These are phyloP conservation scores for Hysterium pulicare DNA, from an alignment of 2,329 filamentous ascomycete genomes.

Conservation along the genomic window DNA sequence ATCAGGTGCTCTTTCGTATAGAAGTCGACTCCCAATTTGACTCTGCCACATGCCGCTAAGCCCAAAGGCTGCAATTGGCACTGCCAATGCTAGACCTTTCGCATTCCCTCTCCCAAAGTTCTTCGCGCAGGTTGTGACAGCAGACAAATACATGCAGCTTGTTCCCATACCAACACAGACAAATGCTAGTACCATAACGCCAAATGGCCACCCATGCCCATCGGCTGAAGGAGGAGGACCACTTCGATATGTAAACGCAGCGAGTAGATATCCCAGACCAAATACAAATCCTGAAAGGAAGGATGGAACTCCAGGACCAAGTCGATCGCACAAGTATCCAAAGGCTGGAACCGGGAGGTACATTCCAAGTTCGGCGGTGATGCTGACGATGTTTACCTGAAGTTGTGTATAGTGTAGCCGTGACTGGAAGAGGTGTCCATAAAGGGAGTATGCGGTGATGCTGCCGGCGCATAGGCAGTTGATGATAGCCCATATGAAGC, in stretches of 20 bases:
- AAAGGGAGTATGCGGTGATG: slow-evolving; percentile 90
- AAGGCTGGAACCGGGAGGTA: slow-evolving; percentile 90
- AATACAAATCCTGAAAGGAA: slow-evolving; percentile 71
- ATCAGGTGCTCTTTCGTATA: slow-evolving; percentile 66
- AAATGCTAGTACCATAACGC: slow-evolving; percentile 82
- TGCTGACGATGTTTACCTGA: slow-evolving; percentile 86
- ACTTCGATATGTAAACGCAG: slow-evolving; percentile 71
- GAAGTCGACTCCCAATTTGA: slow-evolving; percentile 74
- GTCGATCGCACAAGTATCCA: slow-evolving; percentile 87
- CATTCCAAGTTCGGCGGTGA: slow-evolving; percentile 80
- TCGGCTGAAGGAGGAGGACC: slow-evolving; percentile 51
- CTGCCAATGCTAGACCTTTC: slow-evolving; percentile 81
- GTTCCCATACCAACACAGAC: slow-evolving; percentile 78
- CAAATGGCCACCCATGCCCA: slow-evolving; percentile 65
- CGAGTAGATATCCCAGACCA: slow-evolving; percentile 75
- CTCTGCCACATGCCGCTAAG: slow-evolving; percentile 95
- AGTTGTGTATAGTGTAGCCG: slow-evolving; percentile 84
- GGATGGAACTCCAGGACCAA: slow-evolving; percentile 74
- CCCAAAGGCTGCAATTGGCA: slow-evolving; percentile 89
- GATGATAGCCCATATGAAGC: slow-evolving; percentile 60
- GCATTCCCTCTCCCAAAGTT: slow-evolving; percentile 91
- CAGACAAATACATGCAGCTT: slow-evolving; percentile 81
- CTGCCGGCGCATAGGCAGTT: slow-evolving; percentile 80
- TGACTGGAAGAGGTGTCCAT: slow-evolving; percentile 85
- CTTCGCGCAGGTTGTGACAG: slow-evolving; percentile 95